Conservation (phyloP, 78 protist genomes). For the Dictyostelium purpureum region DNA sequence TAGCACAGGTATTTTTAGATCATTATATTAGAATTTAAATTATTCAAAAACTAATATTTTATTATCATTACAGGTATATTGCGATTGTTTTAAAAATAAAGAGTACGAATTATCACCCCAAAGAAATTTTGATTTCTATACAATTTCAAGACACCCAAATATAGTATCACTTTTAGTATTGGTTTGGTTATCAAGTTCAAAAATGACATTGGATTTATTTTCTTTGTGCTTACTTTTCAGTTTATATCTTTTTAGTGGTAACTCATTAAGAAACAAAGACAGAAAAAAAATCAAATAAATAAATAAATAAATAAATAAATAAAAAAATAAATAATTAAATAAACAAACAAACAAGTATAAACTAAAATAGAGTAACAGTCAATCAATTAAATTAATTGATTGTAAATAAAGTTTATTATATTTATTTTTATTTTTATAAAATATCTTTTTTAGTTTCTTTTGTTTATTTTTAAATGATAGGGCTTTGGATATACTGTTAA, state of each 20-base stretch:
- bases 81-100: not conserved
- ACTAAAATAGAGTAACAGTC: no score
- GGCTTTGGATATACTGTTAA: slow-evolving; percentile 29
- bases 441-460: slow-evolving; percentile 16
- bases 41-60: not conserved
- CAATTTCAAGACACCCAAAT: slow-evolving; percentile 12
- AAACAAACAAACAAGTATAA: no score
- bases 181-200: not conserved
- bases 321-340: no score
- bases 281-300: not conserved
- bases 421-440: no score
- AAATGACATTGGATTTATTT: slow-evolving; percentile 29
- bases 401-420: no score
- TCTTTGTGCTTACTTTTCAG: not conserved
- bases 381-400: no score
- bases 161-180: not conserved
- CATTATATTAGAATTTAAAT: not conserved
- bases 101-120: not conserved
- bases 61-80: not conserved
- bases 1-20: not conserved
- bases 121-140: not conserved
- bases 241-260: slow-evolving; percentile 1
- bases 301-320: not conserved
- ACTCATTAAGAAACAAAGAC: not conserved
- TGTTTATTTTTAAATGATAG: not conserved